Evolutionary conservation across 495 filamentous ascomycete genomes (phyloP).

Genomic region (Eremomyces bilateralis): DNA sequence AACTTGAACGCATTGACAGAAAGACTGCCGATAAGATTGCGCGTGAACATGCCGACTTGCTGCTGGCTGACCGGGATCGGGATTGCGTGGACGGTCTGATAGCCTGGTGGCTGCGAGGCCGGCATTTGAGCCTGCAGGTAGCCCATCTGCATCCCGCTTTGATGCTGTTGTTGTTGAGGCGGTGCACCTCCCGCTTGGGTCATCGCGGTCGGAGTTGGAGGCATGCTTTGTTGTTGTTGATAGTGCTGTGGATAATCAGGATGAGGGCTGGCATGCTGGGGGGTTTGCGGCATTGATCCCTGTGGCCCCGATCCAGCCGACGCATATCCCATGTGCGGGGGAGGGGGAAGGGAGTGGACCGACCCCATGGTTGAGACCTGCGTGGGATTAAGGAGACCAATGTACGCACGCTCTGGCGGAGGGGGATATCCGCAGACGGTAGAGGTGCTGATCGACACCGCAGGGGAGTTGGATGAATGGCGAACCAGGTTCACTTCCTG

Average conservation of each 20-base stretch:
- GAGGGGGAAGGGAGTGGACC: background rate
- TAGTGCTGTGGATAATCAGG: background rate
- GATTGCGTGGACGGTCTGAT: background rate
- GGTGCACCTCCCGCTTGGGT: background rate
- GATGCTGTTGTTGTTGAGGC: background rate
- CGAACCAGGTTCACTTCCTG: slow-evolving; percentile 87
- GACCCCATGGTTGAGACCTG: background rate
- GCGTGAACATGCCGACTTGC: slow-evolving; percentile 96
- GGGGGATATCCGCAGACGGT: slow-evolving; percentile 58
- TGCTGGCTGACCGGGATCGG: slow-evolving; percentile 28
- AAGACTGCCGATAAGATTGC: slow-evolving; percentile 87
- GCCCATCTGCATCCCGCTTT: background rate
- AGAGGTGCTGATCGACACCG: slow-evolving; percentile 73
- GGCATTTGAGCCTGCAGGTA: background rate
- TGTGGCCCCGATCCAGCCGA: no score
- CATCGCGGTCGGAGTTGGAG: background rate
- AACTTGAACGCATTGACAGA: slow-evolving; percentile 78
- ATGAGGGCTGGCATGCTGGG: background rate
- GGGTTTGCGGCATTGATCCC: background rate
- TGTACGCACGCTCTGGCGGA: slow-evolving; percentile 11
- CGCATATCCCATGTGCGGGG: slow-evolving; percentile 1
- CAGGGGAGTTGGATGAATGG: slow-evolving; percentile 45
- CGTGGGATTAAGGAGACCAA: background rate
- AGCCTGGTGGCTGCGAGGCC: background rate
- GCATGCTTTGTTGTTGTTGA: background rate